Conservation (phyloP, 805 yeast species). For the Tetrapisispora pingtungensis region DNA sequence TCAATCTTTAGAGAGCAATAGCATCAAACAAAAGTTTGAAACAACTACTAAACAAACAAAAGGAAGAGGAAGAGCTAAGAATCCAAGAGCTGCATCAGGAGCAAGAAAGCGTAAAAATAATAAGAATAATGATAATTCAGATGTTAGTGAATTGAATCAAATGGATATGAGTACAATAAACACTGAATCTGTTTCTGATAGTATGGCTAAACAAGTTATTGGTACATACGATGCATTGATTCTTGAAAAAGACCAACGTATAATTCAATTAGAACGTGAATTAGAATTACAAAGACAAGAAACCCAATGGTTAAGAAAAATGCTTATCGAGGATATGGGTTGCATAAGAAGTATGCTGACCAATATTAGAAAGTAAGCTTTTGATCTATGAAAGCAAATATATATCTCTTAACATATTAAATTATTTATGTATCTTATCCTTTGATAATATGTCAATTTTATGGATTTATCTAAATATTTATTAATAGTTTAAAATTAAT, state of each 20-base stretch:
- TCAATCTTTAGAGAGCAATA: neutral
- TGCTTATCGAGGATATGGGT: conserved; percentile 30
- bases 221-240: conserved; percentile 21
- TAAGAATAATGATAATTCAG: neutral
- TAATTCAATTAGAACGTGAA: conserved; percentile 23
- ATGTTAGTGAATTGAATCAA: neutral
- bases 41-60: neutral
- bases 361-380: conserved; percentile 13
- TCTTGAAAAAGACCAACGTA: conserved; percentile 25
- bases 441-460: too few species aligned
- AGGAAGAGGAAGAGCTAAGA: neutral
- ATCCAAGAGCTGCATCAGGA: neutral
- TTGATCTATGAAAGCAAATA: too few species aligned
- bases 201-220: conserved; percentile 14
- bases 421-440: too few species aligned
- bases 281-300: conserved; percentile 27
- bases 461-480: too few species aligned
- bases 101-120: conserved; percentile 1
- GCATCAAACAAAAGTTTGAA: neutral
- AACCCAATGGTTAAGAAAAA: conserved; percentile 28
- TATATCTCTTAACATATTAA: too few species aligned
- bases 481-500: too few species aligned
- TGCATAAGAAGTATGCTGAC: conserved; percentile 25
- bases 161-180: neutral
- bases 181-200: conserved; percentile 4